Evolutionary conservation across 179 eudicot species (phyloP).

Genomic region (Silene coronaria): DNA sequence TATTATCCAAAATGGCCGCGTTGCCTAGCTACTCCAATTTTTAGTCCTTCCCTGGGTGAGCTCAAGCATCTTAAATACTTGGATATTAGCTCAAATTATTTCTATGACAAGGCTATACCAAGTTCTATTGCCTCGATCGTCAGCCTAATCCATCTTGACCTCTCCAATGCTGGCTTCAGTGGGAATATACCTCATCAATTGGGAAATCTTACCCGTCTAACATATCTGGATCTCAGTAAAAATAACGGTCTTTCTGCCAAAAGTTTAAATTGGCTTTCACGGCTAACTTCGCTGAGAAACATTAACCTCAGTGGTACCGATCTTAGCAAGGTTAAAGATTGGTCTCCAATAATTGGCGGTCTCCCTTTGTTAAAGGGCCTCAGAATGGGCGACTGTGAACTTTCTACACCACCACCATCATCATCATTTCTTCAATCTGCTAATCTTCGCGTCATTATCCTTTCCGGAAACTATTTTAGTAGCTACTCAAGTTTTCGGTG

Average conservation of each 20-base stretch:
- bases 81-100: conserved; percentile 19
- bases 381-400: neutral
- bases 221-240: conserved; percentile 21
- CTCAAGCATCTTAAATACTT: conserved; percentile 17
- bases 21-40: conserved; percentile 8
- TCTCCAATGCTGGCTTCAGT: neutral
- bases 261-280: conserved; percentile 12
- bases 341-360: neutral
- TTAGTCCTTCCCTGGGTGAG: conserved; percentile 23
- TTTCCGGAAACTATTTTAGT: neutral
- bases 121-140: neutral
- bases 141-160: conserved; percentile 8
- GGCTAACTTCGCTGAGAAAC: neutral
- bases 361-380: conserved; percentile 12
- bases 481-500: conserved; percentile 12
- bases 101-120: conserved; percentile 11
- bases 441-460: conserved; percentile 8
- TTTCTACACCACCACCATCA: neutral
- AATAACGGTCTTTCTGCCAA: neutral
- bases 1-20: too few relatives aligned
- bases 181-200: conserved; percentile 13
- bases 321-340: conserved; percentile 14
- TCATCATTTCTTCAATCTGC: conserved; percentile 8
- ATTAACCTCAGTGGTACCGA: conserved; percentile 1
- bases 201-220: conserved; percentile 9